Evolutionary conservation across 2,329 filamentous ascomycete genomes (phyloP), one percentile per base, ranked within the genome.

Genomic region (Ophiostoma novo-ulmi): DNA sequence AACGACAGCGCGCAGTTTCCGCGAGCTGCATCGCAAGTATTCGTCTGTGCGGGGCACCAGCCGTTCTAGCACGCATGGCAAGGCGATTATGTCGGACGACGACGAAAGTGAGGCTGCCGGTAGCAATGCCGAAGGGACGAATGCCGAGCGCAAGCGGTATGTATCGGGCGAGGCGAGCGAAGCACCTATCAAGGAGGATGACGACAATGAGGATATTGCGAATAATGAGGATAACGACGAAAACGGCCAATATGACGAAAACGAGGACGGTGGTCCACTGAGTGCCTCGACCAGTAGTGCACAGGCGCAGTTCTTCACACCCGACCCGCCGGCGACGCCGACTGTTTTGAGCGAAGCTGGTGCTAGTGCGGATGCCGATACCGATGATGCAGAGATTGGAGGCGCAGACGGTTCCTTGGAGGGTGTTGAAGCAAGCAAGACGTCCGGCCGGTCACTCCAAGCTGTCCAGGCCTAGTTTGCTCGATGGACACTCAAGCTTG

Each of bases 1-100:
- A 13, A 86, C 88, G 22, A 91, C 89, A 2, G 87, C 87, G 0
- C 82, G 84, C 75, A 91, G 88, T 75, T 89, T 89, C 76, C 83
- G 85, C 55, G 86, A 89, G 55, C 79, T 89, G 41, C 86, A 89
- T 75, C 81, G 85, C 63, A 88, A 86, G 74, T 88, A 86, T 76
- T 85, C 86, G 20, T 83, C 85, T 1, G 82, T 83, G 8, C 83
- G 86, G 70, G 80, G 81, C 38, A 79, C 82, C 63, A 82, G 69
- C 70, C 69, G 68, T 48, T 72, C 82, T 73, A 72, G 73, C 41
- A 61, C 65, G 4, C 71, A 67, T 69, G 61, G 71, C 36, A 70
- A 48, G 61, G 22, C 55, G 22, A 58, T 66, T 31, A 11, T 85
- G 38, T 84, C 83, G 2, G 86, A 83, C 1, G 86, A 87, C 1